These are phyloP conservation scores for Globisporangium parvum DNA, from an alignment of 352 stramenopile species.

Conservation along the genomic window DNA sequence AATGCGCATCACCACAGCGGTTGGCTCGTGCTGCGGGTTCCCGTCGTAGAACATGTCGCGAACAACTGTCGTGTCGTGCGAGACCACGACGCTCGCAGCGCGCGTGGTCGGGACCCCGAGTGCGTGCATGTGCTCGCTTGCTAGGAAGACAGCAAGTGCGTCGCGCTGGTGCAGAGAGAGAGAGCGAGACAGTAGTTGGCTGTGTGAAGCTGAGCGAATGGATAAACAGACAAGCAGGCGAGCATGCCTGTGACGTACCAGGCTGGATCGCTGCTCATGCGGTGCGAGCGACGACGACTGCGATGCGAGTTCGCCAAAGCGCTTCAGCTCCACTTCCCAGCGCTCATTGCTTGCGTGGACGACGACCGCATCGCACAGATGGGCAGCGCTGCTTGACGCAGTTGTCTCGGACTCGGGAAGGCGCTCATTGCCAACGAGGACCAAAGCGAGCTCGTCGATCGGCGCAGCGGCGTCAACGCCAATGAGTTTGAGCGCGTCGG, in stretches of 20 bases:
- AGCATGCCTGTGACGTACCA: too few relatives aligned
- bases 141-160: slow-evolving; percentile 95
- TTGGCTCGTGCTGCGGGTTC: slow-evolving; percentile 55
- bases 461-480: slow-evolving; percentile 14
- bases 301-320: neutral
- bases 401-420: slow-evolving; percentile 65
- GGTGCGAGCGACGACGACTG: neutral
- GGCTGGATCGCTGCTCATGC: slow-evolving; percentile 53
- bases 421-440: slow-evolving; percentile 66
- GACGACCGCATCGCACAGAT: slow-evolving; percentile 84
- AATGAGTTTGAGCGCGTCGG: neutral
- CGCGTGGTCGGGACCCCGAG: slow-evolving; percentile 19
- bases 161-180: neutral
- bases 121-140: slow-evolving; percentile 94
- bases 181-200: too few relatives aligned
- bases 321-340: slow-evolving; percentile 95
- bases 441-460: slow-evolving; percentile 40
- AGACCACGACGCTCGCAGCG: slow-evolving; percentile 76
- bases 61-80: slow-evolving; percentile 57
- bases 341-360: slow-evolving; percentile 22
- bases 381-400: slow-evolving; percentile 74
- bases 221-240: neutral
- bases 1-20: slow-evolving; percentile 78
- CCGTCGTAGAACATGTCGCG: slow-evolving; percentile 45
- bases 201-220: neutral